Evolutionary conservation across 1,284 basidiomycete species (phyloP).

Genomic region (Microbotryum violaceum): DNA sequence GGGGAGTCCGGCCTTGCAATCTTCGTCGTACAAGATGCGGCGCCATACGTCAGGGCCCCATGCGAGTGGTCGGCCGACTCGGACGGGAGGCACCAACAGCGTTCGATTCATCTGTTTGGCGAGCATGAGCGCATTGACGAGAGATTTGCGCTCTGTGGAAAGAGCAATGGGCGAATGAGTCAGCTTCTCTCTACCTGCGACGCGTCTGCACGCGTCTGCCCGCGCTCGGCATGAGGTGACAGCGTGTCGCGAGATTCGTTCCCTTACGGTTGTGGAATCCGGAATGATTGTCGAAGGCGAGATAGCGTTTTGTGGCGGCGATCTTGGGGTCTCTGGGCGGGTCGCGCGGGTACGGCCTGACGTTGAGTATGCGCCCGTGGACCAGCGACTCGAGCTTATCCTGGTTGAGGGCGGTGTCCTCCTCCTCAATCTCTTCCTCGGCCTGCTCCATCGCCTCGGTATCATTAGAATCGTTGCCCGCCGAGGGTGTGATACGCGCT

Average conservation of each 20-base stretch:
- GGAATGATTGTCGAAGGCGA: conserved; percentile 22
- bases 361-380: not conserved
- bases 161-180: no score
- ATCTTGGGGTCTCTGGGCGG: not conserved
- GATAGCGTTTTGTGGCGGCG: conserved; percentile 3
- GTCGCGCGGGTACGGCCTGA: conserved; percentile 4
- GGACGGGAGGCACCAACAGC: conserved; percentile 25
- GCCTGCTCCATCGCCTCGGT: not conserved
- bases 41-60: conserved; percentile 11
- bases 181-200: not conserved
- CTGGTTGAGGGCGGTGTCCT: not conserved
- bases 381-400: not conserved
- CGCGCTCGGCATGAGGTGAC: not conserved
- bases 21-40: conserved; percentile 8
- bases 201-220: not conserved
- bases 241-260: no score
- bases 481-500: not conserved
- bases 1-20: conserved; percentile 18
- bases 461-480: no score
- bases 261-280: conserved; percentile 24
- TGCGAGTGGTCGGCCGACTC: conserved; percentile 17
- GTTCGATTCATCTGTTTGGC: conserved; percentile 25
- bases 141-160: conserved; percentile 20
- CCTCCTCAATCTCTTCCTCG: not conserved
- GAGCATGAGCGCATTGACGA: conserved; percentile 26